phyloP scores from a whole-genome alignment of 495 filamentous ascomycete genomes.

The Evernia prunastri region DNA sequence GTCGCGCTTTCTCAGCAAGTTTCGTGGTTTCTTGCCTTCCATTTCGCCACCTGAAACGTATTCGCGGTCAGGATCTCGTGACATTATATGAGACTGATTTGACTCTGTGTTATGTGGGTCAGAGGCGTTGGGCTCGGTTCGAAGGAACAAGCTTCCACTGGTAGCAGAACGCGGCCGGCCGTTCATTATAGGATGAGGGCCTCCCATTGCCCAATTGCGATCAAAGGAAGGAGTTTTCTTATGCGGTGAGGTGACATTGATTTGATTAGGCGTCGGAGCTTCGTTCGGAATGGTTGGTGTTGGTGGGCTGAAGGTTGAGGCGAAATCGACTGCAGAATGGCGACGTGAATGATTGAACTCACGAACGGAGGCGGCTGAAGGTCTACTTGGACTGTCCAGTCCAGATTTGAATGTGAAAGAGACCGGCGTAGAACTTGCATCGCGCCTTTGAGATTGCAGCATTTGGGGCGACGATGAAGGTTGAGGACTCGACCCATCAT shows the following conservation, averaged over 20 bases:
- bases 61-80: conserved; percentile 69
- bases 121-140: conserved; percentile 30
- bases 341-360: conserved; percentile 79
- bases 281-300: conserved; percentile 18
- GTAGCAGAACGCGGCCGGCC: conserved; percentile 23
- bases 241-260: conserved; percentile 42
- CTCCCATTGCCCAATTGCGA: conserved; percentile 76
- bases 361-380: conserved; percentile 79
- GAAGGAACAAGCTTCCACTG: conserved; percentile 32
- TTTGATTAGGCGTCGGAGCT: conserved; percentile 18
- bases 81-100: conserved; percentile 27
- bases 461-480: conserved; percentile 21
- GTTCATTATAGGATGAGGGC: conserved; percentile 29
- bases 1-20: conserved; percentile 75
- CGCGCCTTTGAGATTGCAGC: conserved; percentile 20
- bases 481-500: conserved; percentile 19
- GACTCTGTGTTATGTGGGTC: conserved; percentile 17
- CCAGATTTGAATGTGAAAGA: conserved; percentile 41
- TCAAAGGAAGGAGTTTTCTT: conserved; percentile 86
- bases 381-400: conserved; percentile 51
- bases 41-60: conserved; percentile 90
- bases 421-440: conserved; percentile 28
- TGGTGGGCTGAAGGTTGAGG: conserved; percentile 19
- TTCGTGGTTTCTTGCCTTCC: conserved; percentile 62
- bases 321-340: conserved; percentile 76